These are phyloP conservation scores for Sarcocystis neurona DNA, from an alignment of 169 alveolate genomes.

Conservation along the genomic window DNA sequence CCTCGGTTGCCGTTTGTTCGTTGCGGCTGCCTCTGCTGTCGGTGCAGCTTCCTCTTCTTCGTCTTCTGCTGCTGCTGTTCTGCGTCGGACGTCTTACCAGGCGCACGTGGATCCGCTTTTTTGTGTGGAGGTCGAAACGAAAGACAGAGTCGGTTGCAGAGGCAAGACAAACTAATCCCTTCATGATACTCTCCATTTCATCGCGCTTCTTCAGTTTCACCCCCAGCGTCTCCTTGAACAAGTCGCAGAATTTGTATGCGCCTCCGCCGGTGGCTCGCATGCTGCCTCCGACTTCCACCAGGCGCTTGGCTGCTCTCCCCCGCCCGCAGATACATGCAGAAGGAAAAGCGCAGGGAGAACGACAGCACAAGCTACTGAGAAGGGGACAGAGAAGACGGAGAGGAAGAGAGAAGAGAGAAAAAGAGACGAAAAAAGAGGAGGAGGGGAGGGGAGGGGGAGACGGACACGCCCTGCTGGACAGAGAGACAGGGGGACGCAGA, in stretches of 20 bases:
- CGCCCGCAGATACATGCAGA: too few relatives aligned
- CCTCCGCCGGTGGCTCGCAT: conserved; percentile 88
- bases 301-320: conserved; percentile 50
- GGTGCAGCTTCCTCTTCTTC: too few relatives aligned
- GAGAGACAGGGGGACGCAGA: too few relatives aligned
- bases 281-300: conserved; percentile 46
- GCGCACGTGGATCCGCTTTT: conserved; percentile 68
- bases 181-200: conserved; percentile 83
- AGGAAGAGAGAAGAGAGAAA: background rate
- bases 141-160: conserved; percentile 75
- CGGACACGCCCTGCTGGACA: too few relatives aligned
- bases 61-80: too few relatives aligned
- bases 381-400: background rate
- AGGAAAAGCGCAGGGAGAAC: background rate
- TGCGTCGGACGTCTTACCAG: conserved; percentile 38
- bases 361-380: background rate
- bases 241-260: conserved; percentile 77
- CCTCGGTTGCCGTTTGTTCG: too few relatives aligned
- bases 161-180: conserved; percentile 79
- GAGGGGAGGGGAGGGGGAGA: too few relatives aligned
- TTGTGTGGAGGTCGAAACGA: conserved; percentile 72
- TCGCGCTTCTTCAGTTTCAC: conserved; percentile 78
- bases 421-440: background rate
- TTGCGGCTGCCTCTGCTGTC: too few relatives aligned
- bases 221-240: conserved; percentile 72